phyloP scores from a whole-genome alignment of 257 asterid species.

The Plectranthus barbatus region DNA sequence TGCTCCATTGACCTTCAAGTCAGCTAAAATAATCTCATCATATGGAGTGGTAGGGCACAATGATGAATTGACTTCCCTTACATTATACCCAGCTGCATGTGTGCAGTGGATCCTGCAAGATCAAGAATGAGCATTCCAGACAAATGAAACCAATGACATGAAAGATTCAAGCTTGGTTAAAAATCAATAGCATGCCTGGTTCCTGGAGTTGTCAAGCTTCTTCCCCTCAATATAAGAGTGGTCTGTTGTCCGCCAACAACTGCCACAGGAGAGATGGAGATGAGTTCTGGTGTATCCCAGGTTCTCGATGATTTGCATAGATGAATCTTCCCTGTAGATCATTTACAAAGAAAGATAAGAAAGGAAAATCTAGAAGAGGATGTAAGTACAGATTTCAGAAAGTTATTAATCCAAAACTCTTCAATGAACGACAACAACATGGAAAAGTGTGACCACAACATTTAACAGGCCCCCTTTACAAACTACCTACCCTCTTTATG shows the following conservation, averaged over 20 bases:
- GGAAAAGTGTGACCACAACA: neutral
- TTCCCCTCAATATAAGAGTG: constrained; percentile 59
- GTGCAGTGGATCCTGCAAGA: constrained; percentile 68
- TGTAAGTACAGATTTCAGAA: neutral
- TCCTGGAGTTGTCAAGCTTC: constrained; percentile 39
- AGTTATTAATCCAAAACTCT: neutral
- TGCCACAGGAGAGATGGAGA: constrained; percentile 70
- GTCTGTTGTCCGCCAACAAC: constrained; percentile 68
- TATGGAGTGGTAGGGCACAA: constrained; percentile 24
- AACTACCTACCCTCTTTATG: constrained; percentile 44
- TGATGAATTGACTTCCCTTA: constrained; percentile 22
- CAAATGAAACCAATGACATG: neutral
- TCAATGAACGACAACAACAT: neutral
- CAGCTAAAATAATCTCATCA: constrained; percentile 45
- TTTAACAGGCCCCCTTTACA: neutral
- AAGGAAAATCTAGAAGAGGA: neutral
- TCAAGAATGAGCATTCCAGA: neutral
- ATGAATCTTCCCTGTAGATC: constrained; percentile 53
- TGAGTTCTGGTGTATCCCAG: constrained; percentile 46
- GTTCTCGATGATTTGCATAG: constrained; percentile 45
- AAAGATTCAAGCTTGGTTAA: neutral
- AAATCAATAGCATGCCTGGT: constrained; percentile 38
- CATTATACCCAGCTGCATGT: constrained; percentile 33
- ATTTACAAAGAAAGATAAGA: constrained; percentile 6
- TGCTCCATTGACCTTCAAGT: constrained; percentile 36